Base-by-base conservation (phyloP, 306 rosid genomes). In the Prunus dulcis region DNA sequence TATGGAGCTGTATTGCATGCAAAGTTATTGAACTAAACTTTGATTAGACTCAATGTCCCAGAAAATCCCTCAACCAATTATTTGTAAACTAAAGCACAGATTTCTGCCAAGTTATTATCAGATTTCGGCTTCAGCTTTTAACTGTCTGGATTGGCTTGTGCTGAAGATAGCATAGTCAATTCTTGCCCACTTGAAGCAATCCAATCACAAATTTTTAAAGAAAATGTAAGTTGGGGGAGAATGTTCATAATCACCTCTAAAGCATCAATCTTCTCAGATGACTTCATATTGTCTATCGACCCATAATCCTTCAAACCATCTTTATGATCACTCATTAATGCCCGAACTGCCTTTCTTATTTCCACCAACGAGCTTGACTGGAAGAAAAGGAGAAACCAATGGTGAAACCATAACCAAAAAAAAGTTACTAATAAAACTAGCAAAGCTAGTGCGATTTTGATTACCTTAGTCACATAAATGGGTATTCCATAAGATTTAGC, bases 361-460 rank as follows among this genome's bases (percentile, higher is more conserved):
- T 92, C 96, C 81, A 86, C 93, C 89, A 92, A 79, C 2, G 93
- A 89, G 76, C 82, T 84, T 73, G 97, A 89, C 99, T 95, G 76
- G 52, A 82, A 76, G 45, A 43, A 52, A 75, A n/a, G 45, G 50
- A 72, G 3, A 72, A 38, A 49, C 32, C 49, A 50, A 80, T 20
- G 71, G 84, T 55, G 76, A 83, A 79, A 50, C 28, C 28, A 68
- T 27, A 43, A 57, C 11, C 43, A n/a, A 67, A 76, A 25, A 17
- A 69, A 74, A 52, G 28, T 23, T 69, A 38, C 64, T 55, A 50
- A 51, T 34, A 73, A 73, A 19, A 30, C 56, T n/a, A 79, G 51
- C 30, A 76, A 76, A 69, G 12, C 53, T 61, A 50, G 20, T 53
- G 56, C 57, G 70, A 43, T 71, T 12, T 20, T 55, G 27, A 63